Base-by-base conservation (phyloP, 306 rosid species). In the Betula pendula region DNA sequence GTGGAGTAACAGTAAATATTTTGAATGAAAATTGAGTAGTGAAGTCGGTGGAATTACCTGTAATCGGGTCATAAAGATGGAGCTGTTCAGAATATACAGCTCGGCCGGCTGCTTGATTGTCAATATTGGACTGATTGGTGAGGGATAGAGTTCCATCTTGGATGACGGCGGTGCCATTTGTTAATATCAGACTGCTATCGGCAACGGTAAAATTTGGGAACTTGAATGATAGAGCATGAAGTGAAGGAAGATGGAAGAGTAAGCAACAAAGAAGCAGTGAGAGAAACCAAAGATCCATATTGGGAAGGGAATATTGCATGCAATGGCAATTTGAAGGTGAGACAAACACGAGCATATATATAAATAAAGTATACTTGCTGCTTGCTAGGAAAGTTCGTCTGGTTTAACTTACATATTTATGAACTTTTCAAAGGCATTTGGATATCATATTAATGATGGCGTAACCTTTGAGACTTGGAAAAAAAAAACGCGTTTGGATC, bases 211-310 rank as follows among this genome's bases (percentile, higher is more conserved):
- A 25, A 47, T 29, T n/a, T n/a, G n/a, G n/a, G n/a, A n/a, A 65
- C 25, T 65, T 65, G 70, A 65, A 65, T 19, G 70, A 65, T 35
- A 65, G 47, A 19, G 70, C 70, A 65, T 35, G 19, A 35, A 35
- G 43, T 6, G 35, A 35, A 35, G 70, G 70, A 65, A 65, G 47
- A 65, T 65, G 70, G 47, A 65, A 33, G 2, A 65, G 47, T 19
- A 35, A 65, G 70, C 19, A 65, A 8, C 47, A 65, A 65, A 65
- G 7, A 62, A 35, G 6, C 3, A 19, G 42, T 35, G 25, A 35
- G 19, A 33, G 47, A 33, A 65, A 65, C 25, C 11, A 65, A 65
- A 65, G 47, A 35, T 6, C 5, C 5, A 0, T 4, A 35, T n/a
- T n/a, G n/a, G n/a, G n/a, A n/a, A n/a, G n/a, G n/a, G n/a, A n/a